Evolutionary conservation across 345 rosid genomes (phyloP), one percentile per base, ranked within the genome.

Genomic region (Salix dunnii): DNA sequence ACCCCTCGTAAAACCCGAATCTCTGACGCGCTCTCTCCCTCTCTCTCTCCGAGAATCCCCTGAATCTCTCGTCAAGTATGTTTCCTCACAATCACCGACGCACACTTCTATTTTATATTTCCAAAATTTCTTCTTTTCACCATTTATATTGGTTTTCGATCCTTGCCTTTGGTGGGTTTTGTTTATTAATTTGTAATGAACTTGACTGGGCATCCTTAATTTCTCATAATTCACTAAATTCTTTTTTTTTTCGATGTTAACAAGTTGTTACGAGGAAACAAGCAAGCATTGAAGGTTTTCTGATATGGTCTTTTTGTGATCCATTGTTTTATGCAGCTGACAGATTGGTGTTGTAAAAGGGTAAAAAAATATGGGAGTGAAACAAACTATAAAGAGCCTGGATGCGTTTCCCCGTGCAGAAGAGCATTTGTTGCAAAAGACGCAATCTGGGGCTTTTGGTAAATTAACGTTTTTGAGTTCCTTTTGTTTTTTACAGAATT

Each of bases 341-440:
- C 7, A 20, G 53, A 4, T 46, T 28, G 18, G 33, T 27, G 16
- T n/a, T 68, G 20, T 42, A 28, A 27, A 74, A 49, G 60, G 5
- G 36, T 17, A 61, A 13, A 36, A 35, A 65, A 51, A 71, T 78
- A 96, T 94, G 98, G 92, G 96, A 60, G 63, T 96, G 68, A 92
- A 89, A 83, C 99, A 92, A 84, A 94, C 92, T 23, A 74, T 96
- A 63, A 88, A 87, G 90, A 84, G 94, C 85, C 74, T 94, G 17
- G 98, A 96, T 79, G 99, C 99, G 10, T 96, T 94, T 73, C 98
- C 98, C 74, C 95, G 98, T 14, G 90, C 99, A 7, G 99, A 96
- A 86, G 99, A 96, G 38, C 99, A 96, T 75, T 82, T 92, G 86
- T 21, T 96, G 84, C 98, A 84, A 84, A 92, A 94, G 80, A 96